Evolutionary conservation across 2,329 filamentous ascomycete genomes (phyloP), one percentile per base, ranked within the genome.

Genomic region (Penicillium oxalicum): DNA sequence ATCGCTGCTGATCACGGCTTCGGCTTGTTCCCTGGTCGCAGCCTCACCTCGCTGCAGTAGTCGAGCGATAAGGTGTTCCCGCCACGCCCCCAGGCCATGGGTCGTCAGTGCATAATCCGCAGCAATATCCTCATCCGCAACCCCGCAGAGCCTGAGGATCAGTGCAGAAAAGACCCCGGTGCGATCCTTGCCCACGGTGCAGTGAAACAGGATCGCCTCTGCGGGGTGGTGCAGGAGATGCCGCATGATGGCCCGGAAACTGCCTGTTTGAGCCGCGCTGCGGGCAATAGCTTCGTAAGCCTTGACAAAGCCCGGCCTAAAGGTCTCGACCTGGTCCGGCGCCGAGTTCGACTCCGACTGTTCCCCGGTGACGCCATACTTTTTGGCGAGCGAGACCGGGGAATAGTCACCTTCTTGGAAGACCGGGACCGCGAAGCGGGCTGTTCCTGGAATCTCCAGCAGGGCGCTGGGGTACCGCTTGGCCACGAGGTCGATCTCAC

Each of bases 151-250:
- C 26, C 77, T 70, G 35, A 88, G 73, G 7, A 90, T 63, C 36
- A 91, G 58, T 3, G 84, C 86, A 42, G 81, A 79, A 39, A 88
- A 69, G 4, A 90, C 76, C 2, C 87, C 87, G 0, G 87, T 90
- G 38, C 87, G 76, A 64, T 91, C 87, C 67, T 91, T 91, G 9
- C 87, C 87, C 0, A 84, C 85, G 0, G 85, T 87, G 66, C 87
- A 90, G 61, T 91, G 86, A 6, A 89, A 71, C 5, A 88, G 71
- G 8, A 85, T 67, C 6, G 83, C 80, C 1, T 70, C 53, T 2
- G 68, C 59, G 2, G 73, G 56, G 12, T 49, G 18, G 5, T 48
- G 13, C 40, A 44, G 40, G 12, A 48, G 43, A 13, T 48, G 27
- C 26, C 37, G 46, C 34, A 48, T 43, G 28, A 48, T 48, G 12